These are phyloP conservation scores for Aureoboletus auriporus DNA, from an alignment of 768 basidiomycete species.

Conservation along the genomic window DNA sequence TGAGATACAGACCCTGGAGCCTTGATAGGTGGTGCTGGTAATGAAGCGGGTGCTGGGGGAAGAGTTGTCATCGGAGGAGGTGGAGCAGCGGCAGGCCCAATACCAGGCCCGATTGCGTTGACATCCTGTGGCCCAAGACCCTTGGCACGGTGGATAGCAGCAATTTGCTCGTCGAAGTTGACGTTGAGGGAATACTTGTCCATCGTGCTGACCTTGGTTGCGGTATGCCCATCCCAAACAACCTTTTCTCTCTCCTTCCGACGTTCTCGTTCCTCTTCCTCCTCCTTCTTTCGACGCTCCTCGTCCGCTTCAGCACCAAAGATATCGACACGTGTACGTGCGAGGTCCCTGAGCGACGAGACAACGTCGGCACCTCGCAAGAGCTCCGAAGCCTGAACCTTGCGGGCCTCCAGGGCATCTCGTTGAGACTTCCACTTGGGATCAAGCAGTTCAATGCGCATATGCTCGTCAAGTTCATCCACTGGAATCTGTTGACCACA, in stretches of 20 bases:
- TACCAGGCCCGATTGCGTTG: constrained; percentile 82
- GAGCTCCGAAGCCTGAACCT: constrained; percentile 83
- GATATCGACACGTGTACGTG: constrained; percentile 93
- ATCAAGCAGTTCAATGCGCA: constrained; percentile 96
- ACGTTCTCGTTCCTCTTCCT: constrained; percentile 77
- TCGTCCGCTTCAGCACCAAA: constrained; percentile 95
- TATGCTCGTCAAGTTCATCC: constrained; percentile 94
- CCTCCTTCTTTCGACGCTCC: constrained; percentile 80
- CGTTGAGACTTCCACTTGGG: constrained; percentile 98
- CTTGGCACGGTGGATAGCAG: constrained; percentile 90
- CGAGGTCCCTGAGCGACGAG: constrained; percentile 88
- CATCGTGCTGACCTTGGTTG: constrained; percentile 85
- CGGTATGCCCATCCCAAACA: constrained; percentile 98
- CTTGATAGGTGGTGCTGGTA: constrained; percentile 65
- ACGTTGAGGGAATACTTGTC: constrained; percentile 92
- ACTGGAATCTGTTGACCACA: constrained; percentile 96
- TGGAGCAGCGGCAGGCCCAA: constrained; percentile 75
- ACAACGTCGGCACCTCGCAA: constrained; percentile 92
- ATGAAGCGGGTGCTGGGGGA: constrained; percentile 66
- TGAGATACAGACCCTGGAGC: constrained; percentile 35
- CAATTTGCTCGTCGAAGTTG: constrained; percentile 97
- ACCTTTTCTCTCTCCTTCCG: constrained; percentile 90
- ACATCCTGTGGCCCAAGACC: constrained; percentile 81
- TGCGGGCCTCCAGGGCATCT: constrained; percentile 81
- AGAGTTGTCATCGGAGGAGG: constrained; percentile 57